Percentiles rank a stretch among this genome's conserved stretches.
Evolutionary conservation across 805 yeast species (phyloP).

Genomic region (Candida wancherniae): DNA sequence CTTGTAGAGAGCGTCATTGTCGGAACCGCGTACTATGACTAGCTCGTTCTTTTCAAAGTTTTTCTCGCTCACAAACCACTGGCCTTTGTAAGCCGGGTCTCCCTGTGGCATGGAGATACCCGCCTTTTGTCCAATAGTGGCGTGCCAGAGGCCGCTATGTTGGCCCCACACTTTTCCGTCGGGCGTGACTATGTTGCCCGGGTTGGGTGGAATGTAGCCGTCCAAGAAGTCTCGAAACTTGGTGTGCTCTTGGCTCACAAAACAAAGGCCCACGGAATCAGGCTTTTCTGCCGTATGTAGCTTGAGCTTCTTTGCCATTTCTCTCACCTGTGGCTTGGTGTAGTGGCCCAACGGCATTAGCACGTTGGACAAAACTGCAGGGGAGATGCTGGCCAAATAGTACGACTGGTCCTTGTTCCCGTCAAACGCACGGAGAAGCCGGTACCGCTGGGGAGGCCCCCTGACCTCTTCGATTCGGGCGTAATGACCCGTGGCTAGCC

Average conservation of each 20-base stretch:
- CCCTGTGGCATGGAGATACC: conserved; percentile 88
- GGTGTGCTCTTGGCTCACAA: conserved; percentile 62
- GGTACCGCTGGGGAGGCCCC: conserved; percentile 14
- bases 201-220: conserved; percentile 66
- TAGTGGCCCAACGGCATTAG: conserved; percentile 80
- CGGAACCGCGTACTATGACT: conserved; percentile 69
- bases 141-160: conserved; percentile 89
- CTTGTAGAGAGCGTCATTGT: conserved; percentile 52
- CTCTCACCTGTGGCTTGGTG: conserved; percentile 69
- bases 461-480: conserved; percentile 41
- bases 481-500: conserved; percentile 91
- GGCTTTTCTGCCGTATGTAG: conserved; percentile 72
- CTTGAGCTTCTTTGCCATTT: conserved; percentile 51
- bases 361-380: conserved; percentile 39
- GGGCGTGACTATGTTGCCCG: conserved; percentile 76
- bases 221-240: conserved; percentile 67
- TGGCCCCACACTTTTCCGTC: conserved; percentile 73
- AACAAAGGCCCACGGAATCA: conserved; percentile 93
- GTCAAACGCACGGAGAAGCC: conserved; percentile 56
- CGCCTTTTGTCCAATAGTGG: conserved; percentile 88
- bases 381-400: conserved; percentile 68
- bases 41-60: conserved; percentile 60
- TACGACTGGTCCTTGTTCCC: conserved; percentile 82
- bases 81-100: conserved; percentile 65
- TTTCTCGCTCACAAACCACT: conserved; percentile 85